phyloP scores from a whole-genome alignment of 805 yeast genomes.

The Kuraishia cidri region DNA sequence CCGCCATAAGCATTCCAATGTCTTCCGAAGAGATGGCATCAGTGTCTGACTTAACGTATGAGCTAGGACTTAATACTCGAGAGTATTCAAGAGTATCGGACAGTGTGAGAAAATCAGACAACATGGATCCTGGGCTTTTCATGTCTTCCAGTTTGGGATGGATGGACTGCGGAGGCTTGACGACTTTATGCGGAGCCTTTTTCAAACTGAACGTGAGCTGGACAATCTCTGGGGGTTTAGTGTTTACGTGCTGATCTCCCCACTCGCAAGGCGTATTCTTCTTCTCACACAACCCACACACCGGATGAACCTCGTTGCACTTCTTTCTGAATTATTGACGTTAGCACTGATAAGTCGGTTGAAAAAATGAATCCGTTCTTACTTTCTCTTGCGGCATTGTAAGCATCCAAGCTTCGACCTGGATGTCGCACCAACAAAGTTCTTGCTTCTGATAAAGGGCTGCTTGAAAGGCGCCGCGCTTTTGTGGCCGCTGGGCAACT shows the following conservation, averaged over 20 bases:
- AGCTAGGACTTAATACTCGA: neutral
- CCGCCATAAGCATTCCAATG: no score
- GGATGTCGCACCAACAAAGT: conserved; percentile 1
- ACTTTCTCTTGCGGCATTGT: conserved; percentile 25
- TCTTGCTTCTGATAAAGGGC: neutral
- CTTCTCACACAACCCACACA: conserved; percentile 31
- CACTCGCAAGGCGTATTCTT: conserved; percentile 19
- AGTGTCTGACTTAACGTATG: neutral
- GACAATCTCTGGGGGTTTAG: conserved; percentile 1
- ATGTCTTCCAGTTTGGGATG: neutral
- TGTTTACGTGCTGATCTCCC: no score
- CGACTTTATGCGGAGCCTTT: neutral
- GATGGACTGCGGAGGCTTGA: neutral
- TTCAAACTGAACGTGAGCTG: neutral
- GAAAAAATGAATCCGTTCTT: conserved; percentile 12
- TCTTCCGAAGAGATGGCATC: neutral
- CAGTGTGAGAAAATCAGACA: neutral
- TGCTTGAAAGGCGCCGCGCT: neutral
- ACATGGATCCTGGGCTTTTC: neutral
- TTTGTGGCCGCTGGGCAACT: neutral
- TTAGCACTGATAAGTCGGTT: neutral
- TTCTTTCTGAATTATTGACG: conserved; percentile 25
- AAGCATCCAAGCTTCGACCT: conserved; percentile 19
- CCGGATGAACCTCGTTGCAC: conserved; percentile 38
- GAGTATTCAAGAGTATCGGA: neutral